phyloP scores from a whole-genome alignment of 73 alveolate species.

The Diophrys sp. region DNA sequence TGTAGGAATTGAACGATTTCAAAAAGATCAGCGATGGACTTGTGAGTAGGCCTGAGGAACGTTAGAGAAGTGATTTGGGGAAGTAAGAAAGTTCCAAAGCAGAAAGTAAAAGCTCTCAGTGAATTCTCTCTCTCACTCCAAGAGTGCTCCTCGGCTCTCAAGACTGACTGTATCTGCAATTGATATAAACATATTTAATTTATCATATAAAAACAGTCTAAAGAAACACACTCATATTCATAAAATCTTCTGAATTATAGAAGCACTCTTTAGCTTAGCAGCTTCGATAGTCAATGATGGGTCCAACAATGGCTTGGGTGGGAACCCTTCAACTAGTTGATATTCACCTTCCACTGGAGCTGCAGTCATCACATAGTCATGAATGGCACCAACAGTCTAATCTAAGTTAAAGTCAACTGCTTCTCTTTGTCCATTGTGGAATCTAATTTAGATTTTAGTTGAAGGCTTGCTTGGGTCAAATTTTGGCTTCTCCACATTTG shows the following conservation, averaged over 20 bases:
- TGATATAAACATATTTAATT: no score
- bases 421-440: conserved; percentile 65
- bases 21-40: not conserved
- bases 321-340: conserved; percentile 66
- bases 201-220: no score
- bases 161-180: no score
- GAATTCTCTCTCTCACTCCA: no score
- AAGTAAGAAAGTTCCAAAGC: no score
- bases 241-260: conserved; percentile 50
- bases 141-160: no score
- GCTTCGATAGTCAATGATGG: conserved; percentile 57
- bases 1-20: not conserved
- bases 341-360: conserved; percentile 70
- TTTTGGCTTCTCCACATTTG: conserved; percentile 46
- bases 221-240: no score
- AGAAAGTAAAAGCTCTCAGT: no score
- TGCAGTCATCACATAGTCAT: conserved; percentile 64
- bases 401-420: conserved; percentile 46
- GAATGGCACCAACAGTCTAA: conserved; percentile 54
- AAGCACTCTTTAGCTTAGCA: conserved; percentile 64
- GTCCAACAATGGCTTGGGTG: conserved; percentile 68
- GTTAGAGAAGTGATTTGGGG: no score
- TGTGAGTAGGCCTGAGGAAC: not conserved
- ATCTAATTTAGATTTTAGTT: conserved; percentile 65
- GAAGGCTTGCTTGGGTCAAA: conserved; percentile 55